Evolutionary conservation across 176 grass and related monocot species (phyloP).

Genomic region (Panicum miliaceum): DNA sequence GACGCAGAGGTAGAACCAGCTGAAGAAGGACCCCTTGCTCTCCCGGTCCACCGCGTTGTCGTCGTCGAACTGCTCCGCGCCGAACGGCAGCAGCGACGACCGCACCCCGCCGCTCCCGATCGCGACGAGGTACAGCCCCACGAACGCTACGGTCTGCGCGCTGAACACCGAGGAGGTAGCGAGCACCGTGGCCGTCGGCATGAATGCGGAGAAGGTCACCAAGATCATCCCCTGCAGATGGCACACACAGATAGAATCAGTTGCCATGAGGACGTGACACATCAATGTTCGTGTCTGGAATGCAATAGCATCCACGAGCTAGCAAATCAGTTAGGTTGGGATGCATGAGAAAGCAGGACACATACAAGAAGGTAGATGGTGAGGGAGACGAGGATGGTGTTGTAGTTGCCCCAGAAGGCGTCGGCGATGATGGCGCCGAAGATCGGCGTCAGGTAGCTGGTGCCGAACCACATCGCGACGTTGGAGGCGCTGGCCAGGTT

Average conservation of each 20-base stretch:
- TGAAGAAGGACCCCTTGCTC: slow-evolving; percentile 65
- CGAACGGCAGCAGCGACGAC: slow-evolving; percentile 70
- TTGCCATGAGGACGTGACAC: not conserved
- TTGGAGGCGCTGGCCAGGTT: slow-evolving; percentile 57
- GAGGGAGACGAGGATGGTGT: slow-evolving; percentile 64
- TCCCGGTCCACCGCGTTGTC: slow-evolving; percentile 50
- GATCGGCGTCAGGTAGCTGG: slow-evolving; percentile 58
- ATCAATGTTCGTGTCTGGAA: not conserved
- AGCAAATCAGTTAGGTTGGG: no score
- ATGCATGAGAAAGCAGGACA: no score
- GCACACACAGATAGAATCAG: not conserved
- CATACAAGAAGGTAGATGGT: slow-evolving; percentile 61
- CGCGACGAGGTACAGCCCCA: slow-evolving; percentile 77
- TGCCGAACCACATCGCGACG: slow-evolving; percentile 62
- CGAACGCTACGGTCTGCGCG: slow-evolving; percentile 44
- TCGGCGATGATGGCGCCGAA: slow-evolving; percentile 68
- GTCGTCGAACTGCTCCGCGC: slow-evolving; percentile 76
- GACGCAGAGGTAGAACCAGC: slow-evolving; percentile 79
- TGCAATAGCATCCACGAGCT: not conserved
- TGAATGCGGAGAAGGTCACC: slow-evolving; percentile 61
- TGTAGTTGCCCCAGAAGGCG: slow-evolving; percentile 64
- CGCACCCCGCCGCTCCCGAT: slow-evolving; percentile 65
- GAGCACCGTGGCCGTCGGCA: slow-evolving; percentile 26
- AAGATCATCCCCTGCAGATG: slow-evolving; percentile 56
- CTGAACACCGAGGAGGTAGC: not conserved